phyloP scores from a whole-genome alignment of 495 filamentous ascomycete genomes.

The Neurospora sp. region DNA sequence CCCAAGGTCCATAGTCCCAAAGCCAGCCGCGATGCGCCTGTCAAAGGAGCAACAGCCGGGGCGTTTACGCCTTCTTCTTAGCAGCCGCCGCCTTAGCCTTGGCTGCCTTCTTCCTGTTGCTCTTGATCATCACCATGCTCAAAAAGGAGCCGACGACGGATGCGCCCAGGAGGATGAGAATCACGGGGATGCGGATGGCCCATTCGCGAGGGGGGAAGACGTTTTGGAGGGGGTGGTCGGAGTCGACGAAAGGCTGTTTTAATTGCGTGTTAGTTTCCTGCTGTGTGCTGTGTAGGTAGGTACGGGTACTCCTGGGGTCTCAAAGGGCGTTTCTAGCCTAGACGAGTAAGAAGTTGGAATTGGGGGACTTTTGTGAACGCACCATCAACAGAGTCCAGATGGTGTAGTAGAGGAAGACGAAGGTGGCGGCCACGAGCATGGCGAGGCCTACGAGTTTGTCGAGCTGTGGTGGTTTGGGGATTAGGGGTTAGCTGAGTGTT shows the following conservation, averaged over 20 bases:
- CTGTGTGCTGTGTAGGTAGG: neutral
- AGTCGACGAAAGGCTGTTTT: slow-evolving; percentile 86
- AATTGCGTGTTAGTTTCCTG: neutral
- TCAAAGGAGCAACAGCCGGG: too few species aligned
- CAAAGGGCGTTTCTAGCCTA: neutral
- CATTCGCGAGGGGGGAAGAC: slow-evolving; percentile 96
- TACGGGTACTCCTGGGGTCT: neutral
- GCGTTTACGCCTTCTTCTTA: slow-evolving; percentile 38
- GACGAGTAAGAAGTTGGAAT: neutral
- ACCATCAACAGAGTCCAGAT: slow-evolving; percentile 98
- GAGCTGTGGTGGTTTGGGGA: slow-evolving; percentile 46
- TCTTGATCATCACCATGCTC: slow-evolving; percentile 95
- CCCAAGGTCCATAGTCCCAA: neutral
- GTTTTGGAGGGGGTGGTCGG: slow-evolving; percentile 82
- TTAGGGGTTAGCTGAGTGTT: slow-evolving; percentile 8
- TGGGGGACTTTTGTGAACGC: slow-evolving; percentile 7
- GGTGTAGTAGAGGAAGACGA: slow-evolving; percentile 97
- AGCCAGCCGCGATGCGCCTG: neutral
- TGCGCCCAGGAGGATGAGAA: slow-evolving; percentile 81
- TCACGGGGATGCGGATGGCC: slow-evolving; percentile 97
- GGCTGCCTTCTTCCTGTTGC: slow-evolving; percentile 91
- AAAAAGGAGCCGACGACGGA: slow-evolving; percentile 96
- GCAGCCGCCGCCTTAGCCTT: slow-evolving; percentile 68
- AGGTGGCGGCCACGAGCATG: slow-evolving; percentile 92
- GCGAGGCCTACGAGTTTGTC: slow-evolving; percentile 90